Evolutionary conservation across 306 rosid species (phyloP), one percentile per base, ranked within the genome.

Genomic region (Medicago ruthenica): DNA sequence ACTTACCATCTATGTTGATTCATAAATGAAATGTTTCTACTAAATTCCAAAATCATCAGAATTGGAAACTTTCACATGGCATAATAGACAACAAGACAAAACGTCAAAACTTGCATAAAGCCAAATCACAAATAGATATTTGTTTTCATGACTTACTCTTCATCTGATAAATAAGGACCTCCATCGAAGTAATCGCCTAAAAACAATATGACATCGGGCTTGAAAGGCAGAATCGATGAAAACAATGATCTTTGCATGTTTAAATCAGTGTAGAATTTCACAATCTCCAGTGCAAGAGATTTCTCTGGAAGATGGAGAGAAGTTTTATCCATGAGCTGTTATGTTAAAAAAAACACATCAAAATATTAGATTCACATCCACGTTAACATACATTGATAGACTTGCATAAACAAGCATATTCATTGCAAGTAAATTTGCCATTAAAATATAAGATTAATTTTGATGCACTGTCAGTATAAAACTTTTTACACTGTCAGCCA

Each of bases 161-260:
- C 86, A 73, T 90, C 88, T 0, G 84, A 82, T 71, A 92, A 81
- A 75, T 59, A 80, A 67, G 92, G 92, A 66, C 94, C 98, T 59
- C 98, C 94, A 60, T 92, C 98, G 18, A 92, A 92, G 84, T 87
- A 85, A 79, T 92, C 98, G 54, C 98, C 98, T 72, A 92, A 77
- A 79, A 90, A 87, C 84, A 90, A 80, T 82, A 92, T 41, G 37
- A 87, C 89, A 64, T 90, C 91, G 13, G 96, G 98, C 62, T 84
- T 80, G 80, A 90, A 82, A 79, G 91, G 94, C 55, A 88, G 68
- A 34, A 92, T 60, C 48, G 96, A 90, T 31, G 87, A 36, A 78
- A 86, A 76, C 85, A 90, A 90, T 31, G 98, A 92, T 80, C 98
- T 80, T 36, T 91, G 91, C 96, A 92, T 92, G 88, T 74, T 83